Evolutionary conservation across 2,329 filamentous ascomycete genomes (phyloP).

Genomic region (Sporothrix pallida): DNA sequence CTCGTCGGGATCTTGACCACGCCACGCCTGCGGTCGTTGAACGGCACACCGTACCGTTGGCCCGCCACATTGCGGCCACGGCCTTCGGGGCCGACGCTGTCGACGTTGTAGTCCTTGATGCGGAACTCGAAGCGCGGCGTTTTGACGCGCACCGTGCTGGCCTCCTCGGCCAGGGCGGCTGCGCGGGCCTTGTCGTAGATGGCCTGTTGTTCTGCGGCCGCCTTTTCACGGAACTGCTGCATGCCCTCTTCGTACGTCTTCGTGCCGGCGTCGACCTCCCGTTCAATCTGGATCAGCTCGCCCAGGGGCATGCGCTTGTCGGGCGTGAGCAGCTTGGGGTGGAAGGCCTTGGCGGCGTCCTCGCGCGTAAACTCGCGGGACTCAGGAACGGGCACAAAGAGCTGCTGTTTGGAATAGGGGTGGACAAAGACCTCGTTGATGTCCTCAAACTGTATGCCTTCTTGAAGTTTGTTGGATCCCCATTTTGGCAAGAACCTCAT

Average conservation of each 20-base stretch:
- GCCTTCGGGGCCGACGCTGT: constrained; percentile 61
- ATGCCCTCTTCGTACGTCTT: constrained; percentile 38
- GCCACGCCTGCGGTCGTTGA: constrained; percentile 67
- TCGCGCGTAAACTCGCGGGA: constrained; percentile 67
- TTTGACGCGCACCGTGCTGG: constrained; percentile 52
- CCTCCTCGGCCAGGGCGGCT: constrained; percentile 48
- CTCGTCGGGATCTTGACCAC: constrained; percentile 70
- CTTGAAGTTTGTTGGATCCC: constrained; percentile 59
- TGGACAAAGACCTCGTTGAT: constrained; percentile 71
- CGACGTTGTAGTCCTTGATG: constrained; percentile 64
- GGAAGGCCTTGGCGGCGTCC: constrained; percentile 70
- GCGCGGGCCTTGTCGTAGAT: constrained; percentile 42
- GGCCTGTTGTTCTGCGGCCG: constrained; percentile 28
- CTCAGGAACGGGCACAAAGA: constrained; percentile 69
- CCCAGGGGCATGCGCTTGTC: constrained; percentile 67
- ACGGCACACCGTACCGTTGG: constrained; percentile 68
- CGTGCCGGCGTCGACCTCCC: constrained; percentile 50
- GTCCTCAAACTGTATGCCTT: constrained; percentile 58
- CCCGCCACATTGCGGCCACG: constrained; percentile 59
- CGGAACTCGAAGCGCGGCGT: constrained; percentile 63
- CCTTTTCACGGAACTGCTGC: constrained; percentile 47
- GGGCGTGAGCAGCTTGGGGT: constrained; percentile 63
- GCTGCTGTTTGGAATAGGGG: constrained; percentile 64
- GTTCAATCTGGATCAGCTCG: constrained; percentile 64
- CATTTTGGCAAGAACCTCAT: constrained; percentile 79